Evolutionary conservation across 768 basidiomycete species (phyloP), one percentile per base, ranked within the genome.

Genomic region (Serendipita sp.): DNA sequence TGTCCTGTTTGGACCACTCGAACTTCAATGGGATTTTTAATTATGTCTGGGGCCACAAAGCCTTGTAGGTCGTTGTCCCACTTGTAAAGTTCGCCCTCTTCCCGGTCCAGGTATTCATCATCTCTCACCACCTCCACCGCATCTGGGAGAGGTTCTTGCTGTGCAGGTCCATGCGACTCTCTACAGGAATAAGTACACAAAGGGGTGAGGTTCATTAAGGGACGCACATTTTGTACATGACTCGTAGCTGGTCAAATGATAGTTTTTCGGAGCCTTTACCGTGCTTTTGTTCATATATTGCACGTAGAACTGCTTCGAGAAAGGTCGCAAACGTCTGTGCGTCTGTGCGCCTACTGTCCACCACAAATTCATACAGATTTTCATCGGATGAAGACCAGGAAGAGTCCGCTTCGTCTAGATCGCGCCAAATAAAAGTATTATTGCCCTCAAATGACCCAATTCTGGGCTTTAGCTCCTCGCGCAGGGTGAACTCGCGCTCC

Each of bases 231-330:
- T 41, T 5, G 41, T 41, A 41, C 41, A 41, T 41, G 41, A n/a
- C 48, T 52, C n/a, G 18, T n/a, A 34, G 32, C 18, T 52, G 18
- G 18, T 32, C 16, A 16, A 23, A 52, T 10, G 48, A 52, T 5
- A 52, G 32, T 18, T 23, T 81, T 64, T 89, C 85, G 10, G 89
- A 88, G 69, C 82, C 83, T 62, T 69, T 77, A 69, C 79, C 85
- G 77, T 88, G 86, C 77, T 93, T 94, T 75, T 93, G 83, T 72
- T 99, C 96, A 74, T 87, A 98, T 85, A 98, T 92, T 66, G 95
- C 95, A 34, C 90, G 85, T 70, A 95, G 89, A 80, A 97, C 88
- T 75, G 92, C 90, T 75, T 97, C 93, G 72, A 98, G 96, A 73
- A 92, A 88, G 15, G 83, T 86, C 54, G 85, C 82, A 0, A 89